These are phyloP conservation scores for Geotrichum cucujoidarum DNA, from an alignment of 1,139 yeast species.

Conservation along the genomic window DNA sequence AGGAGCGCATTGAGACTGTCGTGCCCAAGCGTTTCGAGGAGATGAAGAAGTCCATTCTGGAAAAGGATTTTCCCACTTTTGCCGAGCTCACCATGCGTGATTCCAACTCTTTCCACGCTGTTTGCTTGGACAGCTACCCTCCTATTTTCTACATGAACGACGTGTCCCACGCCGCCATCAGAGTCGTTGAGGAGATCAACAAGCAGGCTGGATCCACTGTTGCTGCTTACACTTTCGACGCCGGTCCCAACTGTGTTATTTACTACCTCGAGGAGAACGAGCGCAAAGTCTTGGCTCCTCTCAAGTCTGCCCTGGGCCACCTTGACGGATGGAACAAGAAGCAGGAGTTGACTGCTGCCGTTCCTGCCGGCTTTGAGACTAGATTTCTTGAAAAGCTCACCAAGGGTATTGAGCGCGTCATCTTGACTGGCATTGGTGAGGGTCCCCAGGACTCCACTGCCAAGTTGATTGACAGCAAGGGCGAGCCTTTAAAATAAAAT, in stretches of 20 bases:
- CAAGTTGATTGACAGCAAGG: conserved; percentile 13
- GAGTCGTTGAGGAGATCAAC: conserved; percentile 74
- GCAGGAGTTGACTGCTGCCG: conserved; percentile 37
- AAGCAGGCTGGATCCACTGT: conserved; percentile 53
- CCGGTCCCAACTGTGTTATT: conserved; percentile 97
- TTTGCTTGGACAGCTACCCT: conserved; percentile 89
- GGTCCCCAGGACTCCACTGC: conserved; percentile 50
- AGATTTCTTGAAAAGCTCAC: conserved; percentile 50
- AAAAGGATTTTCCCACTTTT: conserved; percentile 68
- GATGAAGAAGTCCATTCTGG: conserved; percentile 72
- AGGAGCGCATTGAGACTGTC: conserved; percentile 66
- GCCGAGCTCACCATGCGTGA: conserved; percentile 93
- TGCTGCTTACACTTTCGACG: conserved; percentile 97
- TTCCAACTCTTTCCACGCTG: conserved; percentile 96
- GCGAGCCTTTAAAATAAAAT: conserved; percentile 15
- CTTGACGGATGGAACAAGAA: conserved; percentile 68
- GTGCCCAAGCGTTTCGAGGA: conserved; percentile 80
- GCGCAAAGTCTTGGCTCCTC: conserved; percentile 45
- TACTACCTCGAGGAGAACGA: conserved; percentile 79
- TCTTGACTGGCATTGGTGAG: conserved; percentile 77
- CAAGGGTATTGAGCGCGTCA: conserved; percentile 73
- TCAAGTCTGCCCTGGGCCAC: conserved; percentile 43
- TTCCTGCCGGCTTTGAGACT: conserved; percentile 37
- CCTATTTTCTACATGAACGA: conserved; percentile 95
- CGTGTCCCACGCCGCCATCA: conserved; percentile 84